Percentiles rank a stretch among this genome's conserved stretches.
Evolutionary conservation across 129 eudicot species (phyloP).

Genomic region (Sambucus nigra): DNA sequence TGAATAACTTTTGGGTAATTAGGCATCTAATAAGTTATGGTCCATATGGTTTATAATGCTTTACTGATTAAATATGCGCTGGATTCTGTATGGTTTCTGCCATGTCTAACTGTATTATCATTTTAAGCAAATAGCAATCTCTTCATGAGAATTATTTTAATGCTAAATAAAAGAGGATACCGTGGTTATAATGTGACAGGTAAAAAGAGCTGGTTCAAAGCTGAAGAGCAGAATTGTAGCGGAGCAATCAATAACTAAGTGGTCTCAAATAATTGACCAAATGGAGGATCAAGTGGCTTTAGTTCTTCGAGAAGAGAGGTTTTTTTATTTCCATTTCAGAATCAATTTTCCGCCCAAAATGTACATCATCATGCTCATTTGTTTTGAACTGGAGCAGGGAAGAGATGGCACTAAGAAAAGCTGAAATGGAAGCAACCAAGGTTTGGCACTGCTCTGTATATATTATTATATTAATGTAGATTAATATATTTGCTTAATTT

Average conservation of each 20-base stretch:
- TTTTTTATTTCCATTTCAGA: slow-evolving; percentile 2
- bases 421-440: slow-evolving; percentile 96
- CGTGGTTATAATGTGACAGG: slow-evolving; percentile 25
- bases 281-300: slow-evolving; percentile 78
- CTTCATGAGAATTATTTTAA: background rate
- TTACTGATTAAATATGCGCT: no score
- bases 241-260: slow-evolving; percentile 67
- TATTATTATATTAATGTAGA: background rate
- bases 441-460: slow-evolving; percentile 14
- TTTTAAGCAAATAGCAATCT: background rate
- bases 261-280: slow-evolving; percentile 72
- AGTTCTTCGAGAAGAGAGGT: slow-evolving; percentile 90
- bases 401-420: slow-evolving; percentile 88
- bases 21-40: no score
- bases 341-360: background rate
- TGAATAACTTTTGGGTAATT: no score
- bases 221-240: slow-evolving; percentile 75
- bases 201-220: slow-evolving; percentile 79
- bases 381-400: slow-evolving; percentile 43
- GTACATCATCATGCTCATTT: background rate
- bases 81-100: no score
- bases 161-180: slow-evolving; percentile 1
- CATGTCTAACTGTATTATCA: background rate
- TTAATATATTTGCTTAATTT: background rate
- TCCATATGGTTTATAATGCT: no score